Evolutionary conservation across 805 yeast species (phyloP).

Genomic region (Scheffersomyces spartinae): DNA sequence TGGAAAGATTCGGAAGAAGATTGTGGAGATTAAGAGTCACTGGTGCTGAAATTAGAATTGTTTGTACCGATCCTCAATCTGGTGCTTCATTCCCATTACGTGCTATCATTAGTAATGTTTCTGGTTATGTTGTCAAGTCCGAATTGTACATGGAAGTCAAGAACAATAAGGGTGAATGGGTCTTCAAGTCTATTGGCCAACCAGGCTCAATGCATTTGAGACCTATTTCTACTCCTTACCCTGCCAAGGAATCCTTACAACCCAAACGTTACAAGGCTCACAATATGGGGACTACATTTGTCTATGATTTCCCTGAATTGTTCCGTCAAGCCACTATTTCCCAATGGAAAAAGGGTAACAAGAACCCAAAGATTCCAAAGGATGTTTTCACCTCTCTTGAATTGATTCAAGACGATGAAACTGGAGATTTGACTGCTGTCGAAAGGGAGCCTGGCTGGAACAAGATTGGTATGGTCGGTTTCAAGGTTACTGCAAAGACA

Average conservation of each 20-base stretch:
- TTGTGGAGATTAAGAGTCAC: conserved; percentile 95
- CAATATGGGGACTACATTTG: conserved; percentile 95
- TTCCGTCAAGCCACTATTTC: conserved; percentile 86
- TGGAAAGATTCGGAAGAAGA: conserved; percentile 95
- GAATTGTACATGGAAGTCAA: conserved; percentile 92
- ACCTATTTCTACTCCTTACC: conserved; percentile 91
- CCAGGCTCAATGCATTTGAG: conserved; percentile 98
- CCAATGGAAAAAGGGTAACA: conserved; percentile 67
- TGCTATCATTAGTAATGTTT: conserved; percentile 91
- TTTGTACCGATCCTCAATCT: conserved; percentile 79
- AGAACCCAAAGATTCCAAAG: conserved; percentile 51
- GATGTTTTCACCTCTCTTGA: conserved; percentile 73
- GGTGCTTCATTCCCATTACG: conserved; percentile 92
- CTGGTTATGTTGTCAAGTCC: conserved; percentile 94
- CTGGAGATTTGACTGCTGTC: conserved; percentile 74
- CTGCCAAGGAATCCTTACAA: conserved; percentile 95
- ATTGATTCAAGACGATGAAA: conserved; percentile 69
- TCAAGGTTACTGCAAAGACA: conserved; percentile 81
- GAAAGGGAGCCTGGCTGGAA: conserved; percentile 95
- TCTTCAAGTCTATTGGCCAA: conserved; percentile 86
- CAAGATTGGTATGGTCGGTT: conserved; percentile 95
- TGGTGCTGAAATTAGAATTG: conserved; percentile 94
- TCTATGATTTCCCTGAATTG: conserved; percentile 96
- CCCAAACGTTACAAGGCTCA: conserved; percentile 99
- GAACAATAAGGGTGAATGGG: conserved; percentile 91